Percentiles rank a stretch among this genome's conserved stretches.
These are phyloP conservation scores for Tylopilus intermedius DNA, from an alignment of 768 basidiomycete species.

Conservation along the genomic window DNA sequence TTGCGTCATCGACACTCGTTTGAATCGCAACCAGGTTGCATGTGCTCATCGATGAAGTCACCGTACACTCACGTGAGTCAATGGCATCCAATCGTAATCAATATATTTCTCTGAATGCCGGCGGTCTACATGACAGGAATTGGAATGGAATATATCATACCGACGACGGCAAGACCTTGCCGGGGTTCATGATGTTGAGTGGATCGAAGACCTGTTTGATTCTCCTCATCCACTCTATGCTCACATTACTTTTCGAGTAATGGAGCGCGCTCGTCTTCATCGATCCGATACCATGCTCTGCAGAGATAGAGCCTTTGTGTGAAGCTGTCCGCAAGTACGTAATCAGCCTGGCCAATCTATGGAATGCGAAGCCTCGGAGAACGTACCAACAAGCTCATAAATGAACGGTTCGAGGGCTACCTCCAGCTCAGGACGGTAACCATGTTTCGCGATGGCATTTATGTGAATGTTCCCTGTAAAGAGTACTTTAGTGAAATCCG, in stretches of 20 bases:
- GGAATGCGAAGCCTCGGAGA: neutral
- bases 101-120: neutral
- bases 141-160: neutral
- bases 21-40: neutral
- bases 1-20: slow-evolving; percentile 9
- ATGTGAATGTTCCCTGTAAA: slow-evolving; percentile 83
- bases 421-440: slow-evolving; percentile 80
- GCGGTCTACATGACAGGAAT: neutral
- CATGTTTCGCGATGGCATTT: slow-evolving; percentile 73
- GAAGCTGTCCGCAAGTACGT: slow-evolving; percentile 43
- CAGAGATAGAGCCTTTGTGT: slow-evolving; percentile 87
- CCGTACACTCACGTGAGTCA: neutral
- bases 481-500: neutral
- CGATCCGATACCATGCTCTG: slow-evolving; percentile 94
- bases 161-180: slow-evolving; percentile 56
- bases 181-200: slow-evolving; percentile 88
- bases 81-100: too few relatives aligned
- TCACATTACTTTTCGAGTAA: slow-evolving; percentile 78
- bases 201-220: slow-evolving; percentile 90
- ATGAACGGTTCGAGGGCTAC: slow-evolving; percentile 90
- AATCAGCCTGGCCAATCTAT: neutral
- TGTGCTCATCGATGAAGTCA: slow-evolving; percentile 10
- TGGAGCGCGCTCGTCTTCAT: slow-evolving; percentile 89
- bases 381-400: slow-evolving; percentile 81
- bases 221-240: slow-evolving; percentile 84